Conservation (phyloP, 1,139 yeast species). For the Candida sanyaensis region DNA sequence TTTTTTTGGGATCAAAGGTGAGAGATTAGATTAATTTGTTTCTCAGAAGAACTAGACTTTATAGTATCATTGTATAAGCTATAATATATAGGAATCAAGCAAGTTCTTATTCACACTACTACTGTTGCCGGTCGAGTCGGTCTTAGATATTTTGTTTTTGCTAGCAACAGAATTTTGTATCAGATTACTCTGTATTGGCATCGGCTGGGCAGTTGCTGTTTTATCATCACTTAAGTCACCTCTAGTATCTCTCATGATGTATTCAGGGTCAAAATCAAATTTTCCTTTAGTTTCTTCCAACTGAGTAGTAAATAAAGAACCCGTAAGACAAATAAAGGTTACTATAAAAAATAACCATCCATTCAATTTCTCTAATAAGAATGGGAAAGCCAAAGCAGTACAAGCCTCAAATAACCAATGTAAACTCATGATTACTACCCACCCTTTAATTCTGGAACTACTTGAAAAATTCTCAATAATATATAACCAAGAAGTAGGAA, state of each 20-base stretch:
- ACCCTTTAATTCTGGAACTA: slow-evolving; percentile 49
- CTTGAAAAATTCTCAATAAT: slow-evolving; percentile 56
- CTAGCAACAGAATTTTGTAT: background rate
- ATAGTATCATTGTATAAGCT: background rate
- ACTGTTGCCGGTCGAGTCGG: background rate
- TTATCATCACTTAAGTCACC: slow-evolving; percentile 4
- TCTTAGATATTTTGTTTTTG: background rate
- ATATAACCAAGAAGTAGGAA: slow-evolving; percentile 55
- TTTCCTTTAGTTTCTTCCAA: slow-evolving; percentile 48
- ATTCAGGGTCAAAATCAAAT: slow-evolving; percentile 7
- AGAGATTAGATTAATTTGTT: background rate
- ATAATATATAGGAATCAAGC: slow-evolving; percentile 2
- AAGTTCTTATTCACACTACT: slow-evolving; percentile 2
- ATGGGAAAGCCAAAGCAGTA: slow-evolving; percentile 44
- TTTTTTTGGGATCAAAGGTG: slow-evolving; percentile 42
- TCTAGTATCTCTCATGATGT: slow-evolving; percentile 6
- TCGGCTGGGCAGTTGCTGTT: slow-evolving; percentile 1
- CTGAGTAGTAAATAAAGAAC: slow-evolving; percentile 26
- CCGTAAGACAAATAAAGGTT: slow-evolving; percentile 33
- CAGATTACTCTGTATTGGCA: background rate
- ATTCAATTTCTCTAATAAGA: slow-evolving; percentile 35
- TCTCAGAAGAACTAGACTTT: background rate
- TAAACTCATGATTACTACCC: slow-evolving; percentile 52
- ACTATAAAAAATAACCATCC: slow-evolving; percentile 48
- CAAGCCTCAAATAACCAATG: slow-evolving; percentile 54